These are phyloP conservation scores for Dictyostelium firmibasis DNA, from an alignment of 78 protist genomes.

Conservation along the genomic window DNA sequence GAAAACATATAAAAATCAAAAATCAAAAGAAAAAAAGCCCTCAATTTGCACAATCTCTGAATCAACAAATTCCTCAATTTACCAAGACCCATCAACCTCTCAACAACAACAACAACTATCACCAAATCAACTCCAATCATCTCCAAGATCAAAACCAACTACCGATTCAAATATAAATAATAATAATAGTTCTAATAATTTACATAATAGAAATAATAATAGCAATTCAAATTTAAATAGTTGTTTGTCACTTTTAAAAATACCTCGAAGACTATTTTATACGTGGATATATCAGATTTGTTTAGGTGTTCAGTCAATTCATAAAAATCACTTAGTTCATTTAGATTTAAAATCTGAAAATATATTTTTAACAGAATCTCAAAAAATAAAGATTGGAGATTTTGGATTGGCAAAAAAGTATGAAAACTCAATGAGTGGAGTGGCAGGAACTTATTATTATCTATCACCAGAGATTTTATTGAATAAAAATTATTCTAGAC, in stretches of 20 bases:
- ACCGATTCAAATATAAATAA: too few relatives aligned
- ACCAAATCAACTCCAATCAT: neutral
- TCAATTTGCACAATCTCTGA: neutral
- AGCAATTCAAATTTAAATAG: neutral
- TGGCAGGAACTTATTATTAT: conserved; percentile 57
- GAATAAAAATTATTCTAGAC: conserved; percentile 32
- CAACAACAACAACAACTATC: neutral
- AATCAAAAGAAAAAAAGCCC: neutral
- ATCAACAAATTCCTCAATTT: neutral
- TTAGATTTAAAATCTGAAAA: conserved; percentile 50
- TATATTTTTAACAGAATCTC: conserved; percentile 2
- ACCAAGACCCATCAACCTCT: neutral
- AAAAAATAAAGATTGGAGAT: conserved; percentile 46
- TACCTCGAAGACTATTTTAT: neutral
- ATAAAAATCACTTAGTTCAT: conserved; percentile 26
- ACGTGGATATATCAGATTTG: conserved; percentile 53
- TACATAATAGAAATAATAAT: too few relatives aligned
- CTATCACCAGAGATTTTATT: conserved; percentile 34
- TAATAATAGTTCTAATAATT: neutral
- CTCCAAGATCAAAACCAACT: neutral
- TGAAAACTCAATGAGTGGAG: conserved; percentile 15
- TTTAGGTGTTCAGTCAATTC: conserved; percentile 49
- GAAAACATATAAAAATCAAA: neutral
- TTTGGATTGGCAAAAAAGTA: conserved; percentile 53
- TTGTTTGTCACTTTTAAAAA: neutral